These are phyloP conservation scores for Boletus rubroflammeus DNA, from an alignment of 768 basidiomycete genomes.

Conservation along the genomic window DNA sequence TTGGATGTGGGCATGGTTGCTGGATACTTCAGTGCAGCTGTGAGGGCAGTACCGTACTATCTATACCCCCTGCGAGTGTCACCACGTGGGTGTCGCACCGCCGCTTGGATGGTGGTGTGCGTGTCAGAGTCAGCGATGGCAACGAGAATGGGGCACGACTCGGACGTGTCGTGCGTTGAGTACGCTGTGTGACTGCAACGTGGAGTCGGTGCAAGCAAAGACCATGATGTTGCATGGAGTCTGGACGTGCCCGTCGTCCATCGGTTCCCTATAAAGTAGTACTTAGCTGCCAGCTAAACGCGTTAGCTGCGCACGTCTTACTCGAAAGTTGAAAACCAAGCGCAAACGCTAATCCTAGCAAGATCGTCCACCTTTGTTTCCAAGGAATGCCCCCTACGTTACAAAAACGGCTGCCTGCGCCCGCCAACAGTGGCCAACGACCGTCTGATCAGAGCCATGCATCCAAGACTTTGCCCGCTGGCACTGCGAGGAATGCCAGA, in stretches of 20 bases:
- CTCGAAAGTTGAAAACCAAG: background rate
- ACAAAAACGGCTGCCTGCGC: constrained; percentile 17
- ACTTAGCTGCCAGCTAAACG: background rate
- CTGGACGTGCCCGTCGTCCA: constrained; percentile 11
- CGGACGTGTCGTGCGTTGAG: constrained; percentile 18
- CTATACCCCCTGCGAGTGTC: constrained; percentile 16
- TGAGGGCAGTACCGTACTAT: constrained; percentile 12
- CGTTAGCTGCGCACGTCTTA: constrained; percentile 1
- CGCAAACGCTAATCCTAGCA: background rate
- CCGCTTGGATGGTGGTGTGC: constrained; percentile 8
- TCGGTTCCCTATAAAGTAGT: constrained; percentile 21
- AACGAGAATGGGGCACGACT: constrained; percentile 14
- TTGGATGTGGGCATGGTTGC: constrained; percentile 19
- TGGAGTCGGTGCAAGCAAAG: constrained; percentile 11
- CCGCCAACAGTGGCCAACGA: constrained; percentile 3
- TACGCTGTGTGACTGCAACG: constrained; percentile 17
- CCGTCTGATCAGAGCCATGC: constrained; percentile 8
- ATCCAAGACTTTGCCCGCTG: background rate
- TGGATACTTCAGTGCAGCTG: constrained; percentile 3
- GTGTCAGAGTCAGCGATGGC: constrained; percentile 1
- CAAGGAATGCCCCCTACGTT: constrained; percentile 17
- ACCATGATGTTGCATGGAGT: constrained; percentile 21
- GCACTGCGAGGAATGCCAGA: background rate
- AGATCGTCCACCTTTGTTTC: background rate
- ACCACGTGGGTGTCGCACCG: constrained; percentile 27